These are phyloP conservation scores for Zygotorulaspora mrakii DNA, from an alignment of 1,139 yeast genomes.

Conservation along the genomic window DNA sequence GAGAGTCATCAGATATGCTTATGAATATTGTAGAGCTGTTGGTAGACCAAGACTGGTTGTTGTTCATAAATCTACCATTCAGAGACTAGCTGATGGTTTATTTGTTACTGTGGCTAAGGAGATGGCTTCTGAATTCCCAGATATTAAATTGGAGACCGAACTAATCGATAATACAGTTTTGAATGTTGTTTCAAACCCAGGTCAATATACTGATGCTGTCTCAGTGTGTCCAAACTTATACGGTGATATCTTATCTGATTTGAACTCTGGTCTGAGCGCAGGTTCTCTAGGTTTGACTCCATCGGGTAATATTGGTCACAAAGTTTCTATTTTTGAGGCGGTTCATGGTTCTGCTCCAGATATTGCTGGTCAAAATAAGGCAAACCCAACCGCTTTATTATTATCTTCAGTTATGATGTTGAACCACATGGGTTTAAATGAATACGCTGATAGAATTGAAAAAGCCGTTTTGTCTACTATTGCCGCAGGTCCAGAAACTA, in stretches of 20 bases:
- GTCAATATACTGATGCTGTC: slow-evolving; percentile 75
- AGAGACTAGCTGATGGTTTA: slow-evolving; percentile 97
- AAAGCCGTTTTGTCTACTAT: slow-evolving; percentile 85
- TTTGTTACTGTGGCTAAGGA: slow-evolving; percentile 90
- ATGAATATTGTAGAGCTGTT: slow-evolving; percentile 88
- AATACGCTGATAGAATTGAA: slow-evolving; percentile 79
- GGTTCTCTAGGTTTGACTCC: slow-evolving; percentile 99
- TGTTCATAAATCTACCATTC: slow-evolving; percentile 97
- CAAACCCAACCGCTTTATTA: slow-evolving; percentile 96
- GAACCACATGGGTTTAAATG: slow-evolving; percentile 90
- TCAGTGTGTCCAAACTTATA: slow-evolving; percentile 99
- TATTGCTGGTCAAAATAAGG: slow-evolving; percentile 95
- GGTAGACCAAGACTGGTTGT: slow-evolving; percentile 87
- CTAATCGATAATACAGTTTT: slow-evolving; percentile 93
- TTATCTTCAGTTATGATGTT: slow-evolving; percentile 98
- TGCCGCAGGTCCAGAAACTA: slow-evolving; percentile 89
- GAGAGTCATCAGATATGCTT: slow-evolving; percentile 93
- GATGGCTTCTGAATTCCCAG: slow-evolving; percentile 88
- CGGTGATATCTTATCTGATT: slow-evolving; percentile 97
- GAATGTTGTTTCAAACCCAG: slow-evolving; percentile 84
- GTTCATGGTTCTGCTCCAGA: slow-evolving; percentile 99
- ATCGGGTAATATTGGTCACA: slow-evolving; percentile 98
- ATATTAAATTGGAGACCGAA: slow-evolving; percentile 75
- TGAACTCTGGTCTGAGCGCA: slow-evolving; percentile 86
- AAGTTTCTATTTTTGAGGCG: slow-evolving; percentile 96